Evolutionary conservation across 495 filamentous ascomycete genomes (phyloP).

Genomic region (Penicillium tannophilum): DNA sequence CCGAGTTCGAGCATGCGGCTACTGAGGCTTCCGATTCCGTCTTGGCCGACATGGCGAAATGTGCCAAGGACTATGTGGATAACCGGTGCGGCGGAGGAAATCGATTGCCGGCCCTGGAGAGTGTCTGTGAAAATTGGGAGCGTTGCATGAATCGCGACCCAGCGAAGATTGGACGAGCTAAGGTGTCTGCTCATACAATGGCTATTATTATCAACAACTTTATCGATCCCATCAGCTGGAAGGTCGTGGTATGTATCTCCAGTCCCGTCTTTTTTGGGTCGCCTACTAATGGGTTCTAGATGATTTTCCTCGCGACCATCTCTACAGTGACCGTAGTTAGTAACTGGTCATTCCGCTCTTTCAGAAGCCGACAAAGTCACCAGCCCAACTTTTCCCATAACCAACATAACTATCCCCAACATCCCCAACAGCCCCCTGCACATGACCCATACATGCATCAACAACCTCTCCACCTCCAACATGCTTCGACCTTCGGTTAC

Average conservation of each 20-base stretch:
- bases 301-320: conserved; percentile 46
- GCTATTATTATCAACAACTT: conserved; percentile 78
- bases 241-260: conserved; percentile 61
- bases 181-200: conserved; percentile 73
- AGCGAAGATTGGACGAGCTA: conserved; percentile 62
- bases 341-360: conserved; percentile 52
- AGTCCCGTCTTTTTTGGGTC: neutral
- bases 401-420: conserved; percentile 20
- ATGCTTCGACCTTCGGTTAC: conserved; percentile 31
- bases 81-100: conserved; percentile 68
- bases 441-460: conserved; percentile 30
- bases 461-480: conserved; percentile 28
- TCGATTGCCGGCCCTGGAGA: conserved; percentile 72
- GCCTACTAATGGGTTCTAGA: conserved; percentile 28
- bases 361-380: conserved; percentile 38
- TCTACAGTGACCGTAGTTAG: conserved; percentile 46
- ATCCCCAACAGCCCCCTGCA: conserved; percentile 23
- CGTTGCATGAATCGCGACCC: conserved; percentile 82
- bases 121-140: conserved; percentile 75
- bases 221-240: conserved; percentile 70
- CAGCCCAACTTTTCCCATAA: conserved; percentile 37
- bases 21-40: conserved; percentile 63
- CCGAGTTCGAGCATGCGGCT: conserved; percentile 73
- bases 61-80: conserved; percentile 65
- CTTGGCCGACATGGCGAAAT: conserved; percentile 71